Conservation (phyloP, 352 stramenopile species). For the Phytophthora melonis region DNA sequence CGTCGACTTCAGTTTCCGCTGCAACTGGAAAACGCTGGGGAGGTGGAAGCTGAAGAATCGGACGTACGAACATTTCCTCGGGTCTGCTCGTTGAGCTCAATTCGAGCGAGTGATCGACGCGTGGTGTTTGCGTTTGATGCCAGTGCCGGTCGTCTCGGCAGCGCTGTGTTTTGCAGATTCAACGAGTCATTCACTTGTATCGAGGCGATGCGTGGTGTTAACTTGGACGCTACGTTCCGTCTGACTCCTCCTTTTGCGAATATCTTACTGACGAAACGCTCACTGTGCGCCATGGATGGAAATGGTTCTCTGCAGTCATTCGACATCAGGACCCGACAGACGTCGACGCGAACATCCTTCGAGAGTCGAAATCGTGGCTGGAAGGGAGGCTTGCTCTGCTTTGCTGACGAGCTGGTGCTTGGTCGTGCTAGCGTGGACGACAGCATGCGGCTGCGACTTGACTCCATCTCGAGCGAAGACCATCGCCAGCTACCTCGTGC, state of each 20-base stretch:
- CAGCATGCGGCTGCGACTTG: conserved; percentile 7
- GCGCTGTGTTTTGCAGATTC: conserved; percentile 28
- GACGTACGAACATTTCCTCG: conserved; percentile 22
- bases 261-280: conserved; percentile 31
- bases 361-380: conserved; percentile 2
- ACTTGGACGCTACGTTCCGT: conserved; percentile 19
- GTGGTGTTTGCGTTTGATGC: conserved; percentile 26
- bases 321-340: conserved; percentile 29
- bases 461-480: conserved; percentile 45
- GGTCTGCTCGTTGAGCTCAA: conserved; percentile 25
- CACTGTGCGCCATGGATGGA: conserved; percentile 23
- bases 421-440: conserved; percentile 8
- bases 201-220: conserved; percentile 12
- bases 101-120: conserved; percentile 25
- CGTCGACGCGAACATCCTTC: conserved; percentile 22
- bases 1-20: conserved; percentile 14
- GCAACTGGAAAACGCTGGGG: not conserved
- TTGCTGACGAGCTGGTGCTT: conserved; percentile 36
- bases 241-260: conserved; percentile 19
- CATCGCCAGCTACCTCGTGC: conserved; percentile 35
- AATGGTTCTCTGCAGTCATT: conserved; percentile 32
- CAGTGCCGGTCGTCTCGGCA: not conserved
- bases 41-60: conserved; percentile 2
- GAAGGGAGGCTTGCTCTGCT: conserved; percentile 23
- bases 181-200: conserved; percentile 33